phyloP scores from a whole-genome alignment of 768 basidiomycete species.

The Boletus vermiculosoides region DNA sequence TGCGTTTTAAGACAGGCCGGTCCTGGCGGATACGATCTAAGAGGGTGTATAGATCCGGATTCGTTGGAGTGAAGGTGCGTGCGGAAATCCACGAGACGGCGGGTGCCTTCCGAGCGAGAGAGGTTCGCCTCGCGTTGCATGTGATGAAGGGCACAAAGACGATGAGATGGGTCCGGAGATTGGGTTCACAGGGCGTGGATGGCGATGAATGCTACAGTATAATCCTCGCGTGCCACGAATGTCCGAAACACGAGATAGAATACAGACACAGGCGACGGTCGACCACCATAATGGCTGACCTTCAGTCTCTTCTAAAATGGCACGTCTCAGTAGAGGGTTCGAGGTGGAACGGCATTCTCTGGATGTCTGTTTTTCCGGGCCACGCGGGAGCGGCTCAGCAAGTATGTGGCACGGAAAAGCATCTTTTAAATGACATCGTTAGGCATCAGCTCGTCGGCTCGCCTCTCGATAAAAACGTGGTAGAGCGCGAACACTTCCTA shows the following conservation, averaged over 20 bases:
- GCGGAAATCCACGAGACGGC: conserved; percentile 26
- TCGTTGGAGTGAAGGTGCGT: background rate
- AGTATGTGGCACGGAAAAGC: conserved; percentile 36
- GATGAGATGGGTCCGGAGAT: too few species aligned
- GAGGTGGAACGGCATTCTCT: conserved; percentile 33
- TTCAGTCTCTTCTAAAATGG: conserved; percentile 24
- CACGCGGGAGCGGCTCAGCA: conserved; percentile 9
- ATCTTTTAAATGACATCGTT: conserved; percentile 48
- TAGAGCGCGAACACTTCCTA: conserved; percentile 44
- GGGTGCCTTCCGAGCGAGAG: background rate
- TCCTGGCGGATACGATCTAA: too few species aligned
- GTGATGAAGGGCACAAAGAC: too few species aligned
- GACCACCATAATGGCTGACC: too few species aligned
- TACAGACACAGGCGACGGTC: background rate
- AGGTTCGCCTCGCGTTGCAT: background rate
- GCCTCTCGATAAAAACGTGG: conserved; percentile 34
- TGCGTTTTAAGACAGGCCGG: background rate
- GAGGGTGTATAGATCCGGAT: too few species aligned
- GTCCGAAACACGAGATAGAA: too few species aligned
- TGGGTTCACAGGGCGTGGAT: too few species aligned
- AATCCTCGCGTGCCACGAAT: too few species aligned
- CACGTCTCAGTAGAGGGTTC: conserved; percentile 43
- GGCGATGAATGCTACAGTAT: too few species aligned
- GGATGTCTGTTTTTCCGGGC: conserved; percentile 24
- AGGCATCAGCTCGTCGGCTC: conserved; percentile 30